Evolutionary conservation across 2,329 filamentous ascomycete species (phyloP).

Genomic region (Exophiala sideris): DNA sequence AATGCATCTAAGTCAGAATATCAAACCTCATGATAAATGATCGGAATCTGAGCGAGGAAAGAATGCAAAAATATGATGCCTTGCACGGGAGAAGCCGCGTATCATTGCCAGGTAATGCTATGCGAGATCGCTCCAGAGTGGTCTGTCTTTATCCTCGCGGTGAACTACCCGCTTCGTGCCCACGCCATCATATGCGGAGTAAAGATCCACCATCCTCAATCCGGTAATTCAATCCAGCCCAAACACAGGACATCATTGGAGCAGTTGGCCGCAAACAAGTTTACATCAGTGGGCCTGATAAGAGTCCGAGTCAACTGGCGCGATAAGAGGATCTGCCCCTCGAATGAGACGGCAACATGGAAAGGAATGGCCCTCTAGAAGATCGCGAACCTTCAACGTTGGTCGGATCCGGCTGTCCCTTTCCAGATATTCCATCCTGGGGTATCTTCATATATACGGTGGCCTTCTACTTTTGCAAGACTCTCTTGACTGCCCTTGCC

Average conservation of each 20-base stretch:
- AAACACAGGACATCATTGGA: constrained; percentile 10
- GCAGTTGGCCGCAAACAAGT: neutral
- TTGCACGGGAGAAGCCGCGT: neutral
- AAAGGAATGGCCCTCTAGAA: neutral
- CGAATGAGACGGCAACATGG: neutral
- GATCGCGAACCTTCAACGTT: neutral
- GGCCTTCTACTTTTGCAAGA: neutral
- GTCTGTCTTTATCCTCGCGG: neutral
- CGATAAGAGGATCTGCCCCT: neutral
- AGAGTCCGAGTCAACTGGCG: constrained; percentile 2
- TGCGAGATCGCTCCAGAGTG: neutral
- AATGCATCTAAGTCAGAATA: neutral
- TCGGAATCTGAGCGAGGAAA: neutral
- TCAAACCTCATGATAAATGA: neutral
- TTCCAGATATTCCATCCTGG: constrained; percentile 11
- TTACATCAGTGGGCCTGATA: constrained; percentile 19
- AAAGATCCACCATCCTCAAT: constrained; percentile 12
- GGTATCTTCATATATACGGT: constrained; percentile 5
- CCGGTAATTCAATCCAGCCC: constrained; percentile 15
- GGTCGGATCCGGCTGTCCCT: constrained; percentile 5
- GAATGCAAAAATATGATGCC: neutral
- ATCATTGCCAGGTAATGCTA: neutral
- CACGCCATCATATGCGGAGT: constrained; percentile 9
- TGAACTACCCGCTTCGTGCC: neutral
- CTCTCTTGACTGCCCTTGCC: neutral